These are phyloP conservation scores for Phytophthora ohioensis DNA, from an alignment of 352 stramenopile species.

Conservation along the genomic window DNA sequence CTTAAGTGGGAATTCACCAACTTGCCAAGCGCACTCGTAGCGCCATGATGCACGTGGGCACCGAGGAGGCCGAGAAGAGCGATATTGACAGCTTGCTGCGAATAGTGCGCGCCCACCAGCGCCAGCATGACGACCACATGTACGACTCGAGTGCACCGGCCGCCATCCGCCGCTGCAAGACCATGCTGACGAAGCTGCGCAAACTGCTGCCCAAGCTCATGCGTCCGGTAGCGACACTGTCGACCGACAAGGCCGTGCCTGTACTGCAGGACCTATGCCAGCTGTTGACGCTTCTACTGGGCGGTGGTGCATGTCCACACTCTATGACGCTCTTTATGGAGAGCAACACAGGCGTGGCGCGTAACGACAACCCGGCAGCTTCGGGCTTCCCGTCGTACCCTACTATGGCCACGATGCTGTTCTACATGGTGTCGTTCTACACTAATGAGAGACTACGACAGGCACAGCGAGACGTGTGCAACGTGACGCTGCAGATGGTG, in stretches of 20 bases:
- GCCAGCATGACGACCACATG: slow-evolving; percentile 50
- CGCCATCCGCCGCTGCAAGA: slow-evolving; percentile 65
- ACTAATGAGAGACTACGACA: slow-evolving; percentile 48
- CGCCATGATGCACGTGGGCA: not conserved
- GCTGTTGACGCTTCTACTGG: slow-evolving; percentile 57
- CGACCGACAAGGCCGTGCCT: slow-evolving; percentile 37
- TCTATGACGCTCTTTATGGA: slow-evolving; percentile 72
- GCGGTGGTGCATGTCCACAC: slow-evolving; percentile 59
- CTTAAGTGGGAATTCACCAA: slow-evolving; percentile 7
- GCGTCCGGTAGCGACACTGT: slow-evolving; percentile 52
- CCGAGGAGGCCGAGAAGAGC: slow-evolving; percentile 52
- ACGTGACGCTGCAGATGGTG: slow-evolving; percentile 62
- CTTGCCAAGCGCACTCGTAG: slow-evolving; percentile 1
- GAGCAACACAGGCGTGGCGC: slow-evolving; percentile 5
- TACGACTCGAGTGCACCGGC: slow-evolving; percentile 49
- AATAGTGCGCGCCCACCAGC: slow-evolving; percentile 56
- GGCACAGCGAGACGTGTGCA: slow-evolving; percentile 54
- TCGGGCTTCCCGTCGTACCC: slow-evolving; percentile 52
- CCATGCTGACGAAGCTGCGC: slow-evolving; percentile 71
- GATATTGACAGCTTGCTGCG: slow-evolving; percentile 59
- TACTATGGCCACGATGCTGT: slow-evolving; percentile 68
- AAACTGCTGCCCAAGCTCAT: slow-evolving; percentile 79
- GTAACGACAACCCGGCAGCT: slow-evolving; percentile 4
- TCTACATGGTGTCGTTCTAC: slow-evolving; percentile 82
- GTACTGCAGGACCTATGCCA: slow-evolving; percentile 69